Evolutionary conservation across 139 green algal species (phyloP), one percentile per base, ranked within the genome.

Genomic region (Tetraselmis chui): DNA sequence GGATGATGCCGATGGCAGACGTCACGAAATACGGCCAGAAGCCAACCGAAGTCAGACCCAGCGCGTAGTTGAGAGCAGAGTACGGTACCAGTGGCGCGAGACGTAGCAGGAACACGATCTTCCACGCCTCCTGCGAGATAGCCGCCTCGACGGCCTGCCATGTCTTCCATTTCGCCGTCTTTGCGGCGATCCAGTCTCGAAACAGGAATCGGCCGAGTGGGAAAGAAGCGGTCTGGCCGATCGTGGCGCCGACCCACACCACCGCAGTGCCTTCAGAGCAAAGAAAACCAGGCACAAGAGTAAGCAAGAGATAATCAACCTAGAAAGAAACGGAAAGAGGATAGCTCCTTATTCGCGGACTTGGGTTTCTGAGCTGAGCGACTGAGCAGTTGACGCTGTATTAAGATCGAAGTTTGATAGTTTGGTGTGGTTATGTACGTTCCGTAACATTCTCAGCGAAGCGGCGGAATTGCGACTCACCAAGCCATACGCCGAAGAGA

Each of bases 11-110:
- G 59, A 30, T 59, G 59, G 30, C 25, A 5, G 86, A 91, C 2
- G 86, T 82, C 22, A 86, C 59, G 31, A 85, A 78, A 28, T 91
- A 93, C 24, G 82, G 30, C 45, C 45, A 76, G 30, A 93, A 88
- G 59, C 85, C 83, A 23, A 79, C 29, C 11, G 29, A 31, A 18
- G 76, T 79, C 11, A 79, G 29, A n/a, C 76, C 76, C 76, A 79
- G 29, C 29, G 76, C 76, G 76, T 79, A 79, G 76, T 79, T 79
- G 29, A 79, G 29, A 79, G 29, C 29, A 18, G 29, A 45, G 76
- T 79, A 79, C 11, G 76, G 76, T 18, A 79, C 29, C 29, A 79
- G 29, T 18, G 76, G 76, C 29, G 76, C 76, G 5, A 79, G 76
- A 18, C 76, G 29, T 22, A 79, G 76, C 29, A 79, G 76, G 76